Evolutionary conservation across 352 stramenopile species (phyloP), one percentile per base, ranked within the genome.

Genomic region (Plasmopara halstedii): DNA sequence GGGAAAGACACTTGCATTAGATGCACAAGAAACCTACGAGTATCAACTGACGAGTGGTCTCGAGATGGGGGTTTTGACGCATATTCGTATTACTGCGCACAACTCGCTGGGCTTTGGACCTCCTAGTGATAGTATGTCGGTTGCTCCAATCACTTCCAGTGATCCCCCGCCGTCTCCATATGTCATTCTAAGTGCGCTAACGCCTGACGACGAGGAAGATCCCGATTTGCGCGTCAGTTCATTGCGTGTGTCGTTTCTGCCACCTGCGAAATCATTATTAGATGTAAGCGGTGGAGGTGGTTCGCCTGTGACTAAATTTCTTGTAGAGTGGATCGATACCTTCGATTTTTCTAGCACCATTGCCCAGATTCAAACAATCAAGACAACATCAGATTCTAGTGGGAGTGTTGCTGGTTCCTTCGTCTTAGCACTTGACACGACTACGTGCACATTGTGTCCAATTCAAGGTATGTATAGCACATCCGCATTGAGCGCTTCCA

Each of bases 241-340:
- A 4, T 52, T 97, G 0, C 71, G 80, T n/a, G 83, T 97, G 38
- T 71, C 58, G 5, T 97, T 95, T 64, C 46, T 73, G 37, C 85
- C 64, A 9, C 87, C 73, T 9, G 71, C 49, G 42, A 74, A 74
- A 44, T 61, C 46, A 4, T 29, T 50, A 4, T 34, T 64, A 1
- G 88, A 97, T 46, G 14, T 77, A 7, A 83, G 94, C 20, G 87
- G 88, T 41, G 55, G 81, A 21, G 93, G 93, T n/a, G 94, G 94
- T 8, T 79, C 79, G 5, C 20, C 47, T 3, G 67, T 97, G 29
- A 76, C 75, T 1, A 73, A 84, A 39, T 98, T 98, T 53, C 59
- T 98, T 7, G 70, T 98, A 7, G 95, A 98, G 47, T 98, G 93
- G 92, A 88, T 70, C 11, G 75, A 83, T 14, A 52, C 29, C n/a